Base-by-base conservation (phyloP, 345 rosid species). In the Moricandia arvensis region DNA sequence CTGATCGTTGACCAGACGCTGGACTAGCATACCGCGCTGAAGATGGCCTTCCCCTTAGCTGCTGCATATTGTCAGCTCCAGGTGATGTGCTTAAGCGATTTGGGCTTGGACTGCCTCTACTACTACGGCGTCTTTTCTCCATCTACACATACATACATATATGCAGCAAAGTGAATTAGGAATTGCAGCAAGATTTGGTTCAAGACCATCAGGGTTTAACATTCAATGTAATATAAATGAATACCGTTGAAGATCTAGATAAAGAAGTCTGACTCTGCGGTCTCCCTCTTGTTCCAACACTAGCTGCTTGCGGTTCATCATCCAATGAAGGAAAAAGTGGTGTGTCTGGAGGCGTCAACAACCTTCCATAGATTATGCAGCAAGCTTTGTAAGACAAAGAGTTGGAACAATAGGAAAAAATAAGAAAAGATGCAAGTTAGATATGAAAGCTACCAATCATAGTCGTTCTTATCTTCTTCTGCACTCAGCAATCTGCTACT, bases 241-340 rank as follows among this genome's bases (percentile, higher is more conserved):
- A 73, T 85, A 95, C 98, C 67, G 99, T 95, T n/a, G 97, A 92
- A 66, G 97, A 92, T 85, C 97, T 87, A 66, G 98, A 89, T 85
- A 89, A 83, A 33, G 99, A 84, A 85, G 87, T 85, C 78, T 95
- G 99, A 78, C 96, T 90, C 68, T 85, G 87, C 38, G 96, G 89
- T 71, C 99, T 93, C 31, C 99, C 98, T 84, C 94, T 89, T 33
- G 81, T 75, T 18, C 73, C 75, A 84, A 77, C 83, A 85, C 75
- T 86, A 67, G 82, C 83, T 66, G 84, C 79, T 15, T 76, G 85
- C 5, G 90, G 91, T 63, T 89, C 94, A 69, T 95, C 96, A 54
- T 95, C 98, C 93, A 95, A 72, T 0, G 94, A 92, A 69, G 89
- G 94, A 82, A 95, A 95, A 69, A 95, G 97, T 3, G 99, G 99